Evolutionary conservation across 805 yeast genomes (phyloP).

Genomic region (Saturnispora silvae): DNA sequence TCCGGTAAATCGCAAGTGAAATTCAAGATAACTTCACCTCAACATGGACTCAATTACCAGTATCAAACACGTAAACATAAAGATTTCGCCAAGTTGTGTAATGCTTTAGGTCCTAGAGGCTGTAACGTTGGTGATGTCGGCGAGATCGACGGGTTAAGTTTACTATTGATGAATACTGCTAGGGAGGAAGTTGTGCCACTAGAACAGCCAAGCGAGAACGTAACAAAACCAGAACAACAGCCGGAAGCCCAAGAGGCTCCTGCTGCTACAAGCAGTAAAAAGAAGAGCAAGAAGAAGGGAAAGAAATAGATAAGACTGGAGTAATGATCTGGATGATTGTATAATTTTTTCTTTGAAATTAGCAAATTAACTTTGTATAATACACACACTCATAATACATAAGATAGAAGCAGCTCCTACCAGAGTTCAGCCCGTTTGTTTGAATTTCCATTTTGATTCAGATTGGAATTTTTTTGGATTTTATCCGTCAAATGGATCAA

Average conservation of each 20-base stretch:
- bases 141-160: slow-evolving; percentile 21
- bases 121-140: slow-evolving; percentile 19
- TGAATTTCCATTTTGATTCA: too few species aligned
- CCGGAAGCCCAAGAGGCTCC: background rate
- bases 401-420: background rate
- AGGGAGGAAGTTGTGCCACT: slow-evolving; percentile 11
- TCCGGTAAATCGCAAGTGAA: slow-evolving; percentile 24
- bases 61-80: slow-evolving; percentile 52
- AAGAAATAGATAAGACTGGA: slow-evolving; percentile 11
- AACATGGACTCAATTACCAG: slow-evolving; percentile 49
- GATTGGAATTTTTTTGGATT: background rate
- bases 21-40: slow-evolving; percentile 59
- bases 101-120: slow-evolving; percentile 62
- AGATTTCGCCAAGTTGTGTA: slow-evolving; percentile 62
- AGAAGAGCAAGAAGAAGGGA: slow-evolving; percentile 19
- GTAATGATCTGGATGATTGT: too few species aligned
- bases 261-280: slow-evolving; percentile 7
- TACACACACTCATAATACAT: slow-evolving; percentile 3
- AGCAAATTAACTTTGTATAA: slow-evolving; percentile 1
- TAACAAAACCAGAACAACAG: background rate
- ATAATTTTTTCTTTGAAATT: too few species aligned
- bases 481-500: slow-evolving; percentile 2
- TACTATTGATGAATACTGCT: slow-evolving; percentile 18
- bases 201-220: slow-evolving; percentile 1
- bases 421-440: slow-evolving; percentile 2